Base-by-base conservation (phyloP, 2,329 filamentous ascomycete genomes). In the Cladosporium sp. region DNA sequence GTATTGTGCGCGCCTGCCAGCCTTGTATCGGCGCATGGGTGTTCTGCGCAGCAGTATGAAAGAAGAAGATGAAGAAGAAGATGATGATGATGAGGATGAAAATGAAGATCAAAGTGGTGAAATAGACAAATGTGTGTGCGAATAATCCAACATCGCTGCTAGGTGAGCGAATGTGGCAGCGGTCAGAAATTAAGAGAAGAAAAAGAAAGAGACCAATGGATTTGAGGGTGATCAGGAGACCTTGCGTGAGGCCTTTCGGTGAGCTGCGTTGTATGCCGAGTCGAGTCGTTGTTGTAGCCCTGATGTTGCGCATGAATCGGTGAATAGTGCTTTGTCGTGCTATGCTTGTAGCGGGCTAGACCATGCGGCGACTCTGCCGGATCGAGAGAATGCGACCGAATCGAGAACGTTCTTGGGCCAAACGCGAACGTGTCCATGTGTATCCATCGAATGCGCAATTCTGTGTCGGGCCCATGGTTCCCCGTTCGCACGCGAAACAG, bases 1-100 rank as follows among this genome's bases (percentile, higher is more conserved):
- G 15, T 27, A 38, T 40, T 30, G 9, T 18, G 38, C 46, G 35
- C 38, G 46, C 46, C 46, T 42, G 36, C 45, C 29, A 40, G 36
- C 36, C 38, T 39, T 49, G 35, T 49, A 29, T 36, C 32, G 19
- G 29, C 18, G 39, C 38, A 22, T 22, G 2, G 27, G 11, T 42
- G 18, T 18, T 36, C 46, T 49, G 38, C 38, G 38, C 38, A 49
- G 46, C 38, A 49, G 46, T 33, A 27, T 20, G 36, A 19, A 42
- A 49, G 22, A 42, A 38, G 27, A 41, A 43, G 20, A 25, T 19
- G n/a, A 36, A 27, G n/a, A 20, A 12, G 30, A 22, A 20, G 15
- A 18, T n/a, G n/a, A n/a, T n/a, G n/a, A n/a, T n/a, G n/a, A n/a
- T n/a, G n/a, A n/a, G n/a, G n/a, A n/a, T n/a, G n/a, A n/a, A n/a